Evolutionary conservation across 176 grass and related monocot genomes (phyloP).

Genomic region (Dendrocalamus sinicus): DNA sequence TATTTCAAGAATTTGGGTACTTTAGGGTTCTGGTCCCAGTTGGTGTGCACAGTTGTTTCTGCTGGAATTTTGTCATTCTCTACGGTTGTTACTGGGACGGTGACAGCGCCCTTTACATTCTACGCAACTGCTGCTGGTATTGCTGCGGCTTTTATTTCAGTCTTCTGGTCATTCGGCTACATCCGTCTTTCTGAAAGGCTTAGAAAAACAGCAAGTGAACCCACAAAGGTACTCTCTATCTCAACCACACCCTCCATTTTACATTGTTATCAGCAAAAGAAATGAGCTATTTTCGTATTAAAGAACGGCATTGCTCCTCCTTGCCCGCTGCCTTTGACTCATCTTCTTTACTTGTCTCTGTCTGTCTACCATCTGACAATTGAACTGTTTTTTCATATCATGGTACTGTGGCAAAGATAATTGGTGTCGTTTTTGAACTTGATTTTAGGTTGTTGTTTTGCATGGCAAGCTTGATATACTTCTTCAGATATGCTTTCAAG

Average conservation of each 20-base stretch:
- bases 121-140: slow-evolving; percentile 81
- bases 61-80: slow-evolving; percentile 94
- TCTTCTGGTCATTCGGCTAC: slow-evolving; percentile 99
- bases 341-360: neutral
- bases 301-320: neutral
- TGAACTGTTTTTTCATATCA: neutral
- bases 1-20: slow-evolving; percentile 94
- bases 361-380: slow-evolving; percentile 1
- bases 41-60: slow-evolving; percentile 83
- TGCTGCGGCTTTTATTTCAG: slow-evolving; percentile 84
- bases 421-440: neutral
- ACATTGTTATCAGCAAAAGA: slow-evolving; percentile 2
- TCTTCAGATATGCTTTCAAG: slow-evolving; percentile 10
- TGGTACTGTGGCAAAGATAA: neutral
- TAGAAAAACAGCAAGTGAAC: slow-evolving; percentile 74
- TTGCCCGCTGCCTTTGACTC: neutral
- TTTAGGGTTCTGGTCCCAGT: slow-evolving; percentile 79
- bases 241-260: neutral
- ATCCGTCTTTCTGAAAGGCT: slow-evolving; percentile 88
- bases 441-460: slow-evolving; percentile 6
- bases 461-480: neutral
- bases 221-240: slow-evolving; percentile 70
- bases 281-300: neutral
- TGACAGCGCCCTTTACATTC: slow-evolving; percentile 83
- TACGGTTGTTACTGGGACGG: slow-evolving; percentile 67